These are phyloP conservation scores for Elongisporangium senticosum DNA, from an alignment of 352 stramenopile species.

Conservation along the genomic window DNA sequence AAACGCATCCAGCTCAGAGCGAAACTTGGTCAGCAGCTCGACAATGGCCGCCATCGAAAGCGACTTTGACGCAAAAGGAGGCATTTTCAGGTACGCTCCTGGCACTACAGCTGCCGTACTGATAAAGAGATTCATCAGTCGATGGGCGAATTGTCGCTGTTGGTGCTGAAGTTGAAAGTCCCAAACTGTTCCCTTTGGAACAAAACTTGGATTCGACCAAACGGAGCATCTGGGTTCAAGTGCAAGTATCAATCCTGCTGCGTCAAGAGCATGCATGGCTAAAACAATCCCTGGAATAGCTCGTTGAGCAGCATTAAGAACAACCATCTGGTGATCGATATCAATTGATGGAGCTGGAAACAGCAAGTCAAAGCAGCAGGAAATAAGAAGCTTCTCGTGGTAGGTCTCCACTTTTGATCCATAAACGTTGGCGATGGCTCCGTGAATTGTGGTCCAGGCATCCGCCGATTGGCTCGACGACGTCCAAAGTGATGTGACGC, in stretches of 20 bases:
- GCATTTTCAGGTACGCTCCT: too few species aligned
- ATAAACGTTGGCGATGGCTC: conserved; percentile 26
- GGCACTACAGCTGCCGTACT: not conserved
- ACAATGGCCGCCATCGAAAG: not conserved
- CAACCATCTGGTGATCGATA: not conserved
- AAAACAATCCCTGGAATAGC: conserved; percentile 17
- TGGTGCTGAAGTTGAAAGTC: not conserved
- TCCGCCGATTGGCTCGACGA: not conserved
- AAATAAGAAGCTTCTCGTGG: conserved; percentile 20
- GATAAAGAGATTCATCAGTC: conserved; percentile 2
- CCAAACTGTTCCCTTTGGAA: not conserved
- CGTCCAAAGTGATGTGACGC: conserved; percentile 2
- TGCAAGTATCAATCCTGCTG: not conserved
- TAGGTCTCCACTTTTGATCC: conserved; percentile 9
- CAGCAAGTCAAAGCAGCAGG: conserved; percentile 19
- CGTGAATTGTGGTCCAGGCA: conserved; percentile 4
- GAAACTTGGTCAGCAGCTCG: conserved; percentile 4
- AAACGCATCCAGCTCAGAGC: conserved; percentile 7
- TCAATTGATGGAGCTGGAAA: not conserved
- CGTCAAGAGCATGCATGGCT: conserved; percentile 1
- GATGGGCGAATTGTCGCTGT: not conserved
- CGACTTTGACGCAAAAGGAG: not conserved
- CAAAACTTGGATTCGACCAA: conserved; percentile 1
- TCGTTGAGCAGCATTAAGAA: conserved; percentile 3
- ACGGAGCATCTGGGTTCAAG: not conserved